phyloP scores from a whole-genome alignment of 257 asterid species.

The Parsonsia alboflavescens region DNA sequence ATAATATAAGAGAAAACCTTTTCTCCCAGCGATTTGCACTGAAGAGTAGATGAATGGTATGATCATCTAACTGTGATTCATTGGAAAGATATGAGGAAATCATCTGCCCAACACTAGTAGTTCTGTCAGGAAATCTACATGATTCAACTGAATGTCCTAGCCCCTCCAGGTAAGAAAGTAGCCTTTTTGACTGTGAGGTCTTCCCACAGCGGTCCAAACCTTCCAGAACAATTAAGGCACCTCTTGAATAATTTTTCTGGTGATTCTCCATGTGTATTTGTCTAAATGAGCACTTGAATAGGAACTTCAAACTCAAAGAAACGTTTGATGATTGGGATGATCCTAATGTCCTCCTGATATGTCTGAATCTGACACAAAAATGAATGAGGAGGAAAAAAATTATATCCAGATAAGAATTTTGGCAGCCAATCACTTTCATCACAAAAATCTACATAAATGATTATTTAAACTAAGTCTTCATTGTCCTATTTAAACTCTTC shows the following conservation, averaged over 20 bases:
- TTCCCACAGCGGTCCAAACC: constrained; percentile 93
- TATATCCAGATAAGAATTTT: neutral
- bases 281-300: constrained; percentile 43
- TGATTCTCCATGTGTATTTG: constrained; percentile 59
- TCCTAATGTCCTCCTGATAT: constrained; percentile 24
- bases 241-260: constrained; percentile 43
- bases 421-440: neutral
- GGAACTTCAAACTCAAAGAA: constrained; percentile 31
- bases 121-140: constrained; percentile 96
- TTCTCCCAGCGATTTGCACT: constrained; percentile 98
- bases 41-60: constrained; percentile 83
- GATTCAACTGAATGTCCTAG: constrained; percentile 70
- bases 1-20: constrained; percentile 38
- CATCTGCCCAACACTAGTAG: constrained; percentile 87
- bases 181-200: constrained; percentile 70
- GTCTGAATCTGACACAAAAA: constrained; percentile 24
- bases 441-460: neutral
- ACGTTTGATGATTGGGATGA: constrained; percentile 24
- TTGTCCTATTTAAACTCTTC: neutral
- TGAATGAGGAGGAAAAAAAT: neutral
- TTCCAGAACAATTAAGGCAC: constrained; percentile 88
- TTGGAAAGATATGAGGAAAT: constrained; percentile 84
- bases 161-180: constrained; percentile 52
- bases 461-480: neutral
- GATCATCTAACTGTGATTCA: constrained; percentile 78